Percentiles rank a stretch among this genome's conserved stretches.
Evolutionary conservation across 2,329 filamentous ascomycete genomes (phyloP).

Genomic region (Scedosporium dehoogii): DNA sequence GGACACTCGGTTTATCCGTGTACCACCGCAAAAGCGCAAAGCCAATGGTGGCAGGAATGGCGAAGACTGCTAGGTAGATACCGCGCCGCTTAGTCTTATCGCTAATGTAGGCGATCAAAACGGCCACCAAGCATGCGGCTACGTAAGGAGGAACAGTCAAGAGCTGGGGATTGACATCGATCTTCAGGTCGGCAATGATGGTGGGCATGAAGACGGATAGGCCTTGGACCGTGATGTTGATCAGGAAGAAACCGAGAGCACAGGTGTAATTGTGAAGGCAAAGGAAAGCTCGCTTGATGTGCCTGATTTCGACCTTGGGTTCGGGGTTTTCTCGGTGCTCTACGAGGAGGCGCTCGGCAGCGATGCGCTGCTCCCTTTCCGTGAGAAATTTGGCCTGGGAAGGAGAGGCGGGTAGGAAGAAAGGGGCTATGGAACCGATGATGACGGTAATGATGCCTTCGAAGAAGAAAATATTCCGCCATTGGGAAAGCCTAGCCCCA

Average conservation of each 20-base stretch:
- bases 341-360: constrained; percentile 36
- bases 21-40: constrained; percentile 42
- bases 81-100: constrained; percentile 25
- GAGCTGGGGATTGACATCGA: constrained; percentile 28
- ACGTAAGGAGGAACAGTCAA: constrained; percentile 35
- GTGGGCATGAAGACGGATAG: constrained; percentile 39
- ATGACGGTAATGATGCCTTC: constrained; percentile 46
- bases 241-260: constrained; percentile 46
- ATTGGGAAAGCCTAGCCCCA: constrained; percentile 33
- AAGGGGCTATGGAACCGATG: constrained; percentile 35
- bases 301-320: constrained; percentile 35
- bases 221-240: constrained; percentile 50
- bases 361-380: constrained; percentile 43
- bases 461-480: constrained; percentile 55
- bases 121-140: constrained; percentile 27
- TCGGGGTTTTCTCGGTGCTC: constrained; percentile 36
- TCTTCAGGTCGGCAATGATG: constrained; percentile 32
- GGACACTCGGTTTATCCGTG: constrained; percentile 25
- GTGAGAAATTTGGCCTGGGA: constrained; percentile 38
- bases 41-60: constrained; percentile 34
- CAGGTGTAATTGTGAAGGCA: constrained; percentile 52
- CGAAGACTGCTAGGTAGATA: constrained; percentile 28
- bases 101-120: constrained; percentile 16
- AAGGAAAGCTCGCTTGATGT: constrained; percentile 39
- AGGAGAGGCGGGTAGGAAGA: constrained; percentile 41